Conservation (phyloP, 1,139 yeast species). For the Yamadazyma friedrichii region DNA sequence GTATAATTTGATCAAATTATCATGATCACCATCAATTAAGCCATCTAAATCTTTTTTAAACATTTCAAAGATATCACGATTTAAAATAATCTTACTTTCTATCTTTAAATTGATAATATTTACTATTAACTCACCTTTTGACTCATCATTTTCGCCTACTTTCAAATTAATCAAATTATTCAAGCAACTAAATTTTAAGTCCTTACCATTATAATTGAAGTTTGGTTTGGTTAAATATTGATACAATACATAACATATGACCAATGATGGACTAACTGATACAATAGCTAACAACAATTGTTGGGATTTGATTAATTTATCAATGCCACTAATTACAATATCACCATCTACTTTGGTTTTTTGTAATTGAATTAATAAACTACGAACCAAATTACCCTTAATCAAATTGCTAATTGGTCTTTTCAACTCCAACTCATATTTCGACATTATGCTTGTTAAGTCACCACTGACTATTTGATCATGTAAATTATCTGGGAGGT, state of each 20-base stretch:
- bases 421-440: constrained; percentile 74
- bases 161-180: constrained; percentile 59
- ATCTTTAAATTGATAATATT: constrained; percentile 56
- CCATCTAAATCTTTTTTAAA: constrained; percentile 13
- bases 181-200: constrained; percentile 43
- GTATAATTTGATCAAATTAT: constrained; percentile 11
- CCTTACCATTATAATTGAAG: constrained; percentile 38
- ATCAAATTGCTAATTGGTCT: constrained; percentile 64
- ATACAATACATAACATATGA: constrained; percentile 50
- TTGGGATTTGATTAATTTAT: constrained; percentile 83
- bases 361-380: constrained; percentile 83
- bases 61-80: constrained; percentile 11
- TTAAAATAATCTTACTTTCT: constrained; percentile 39
- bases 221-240: constrained; percentile 23
- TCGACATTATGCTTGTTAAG: constrained; percentile 72
- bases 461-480: constrained; percentile 53
- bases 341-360: constrained; percentile 96
- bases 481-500: constrained; percentile 27
- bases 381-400: constrained; percentile 70
- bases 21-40: constrained; percentile 11
- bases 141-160: constrained; percentile 8
- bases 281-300: constrained; percentile 89
- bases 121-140: constrained; percentile 55
- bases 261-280: constrained; percentile 78
- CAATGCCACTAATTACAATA: constrained; percentile 86